Base-by-base conservation (phyloP, 768 basidiomycete species). In the Gloeopeniophorella convolvens region DNA sequence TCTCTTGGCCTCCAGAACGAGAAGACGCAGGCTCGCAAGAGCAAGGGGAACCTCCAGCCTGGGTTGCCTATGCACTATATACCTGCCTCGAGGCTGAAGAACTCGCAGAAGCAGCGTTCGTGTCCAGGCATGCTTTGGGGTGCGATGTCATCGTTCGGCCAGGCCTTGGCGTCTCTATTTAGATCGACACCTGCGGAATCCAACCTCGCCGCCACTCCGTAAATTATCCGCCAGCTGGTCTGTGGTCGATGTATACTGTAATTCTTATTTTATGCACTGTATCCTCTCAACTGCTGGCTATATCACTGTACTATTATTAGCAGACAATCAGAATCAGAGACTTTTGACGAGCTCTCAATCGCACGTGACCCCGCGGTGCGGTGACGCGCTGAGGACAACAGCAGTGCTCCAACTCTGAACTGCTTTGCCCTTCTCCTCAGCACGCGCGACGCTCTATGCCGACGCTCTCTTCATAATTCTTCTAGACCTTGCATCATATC, bases 21-120 rank as follows among this genome's bases (percentile, higher is more conserved):
- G 26, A 44, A 45, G 36, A 36, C 42, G 30, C 2, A 26, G 23
- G 9, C 8, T 1, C 13, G 33, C 4, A 26, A 16, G 28, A 4
- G 40, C 21, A 30, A 30, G n/a, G 51, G 24, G 4, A 30, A 32
- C 10, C 36, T 30, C 26, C 40, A 46, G 18, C 24, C 45, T 33
- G 45, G 21, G 16, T 31, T 56, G 30, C 56, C 56, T 9, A 55
- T 57, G 53, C 51, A 56, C 15, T 42, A 45, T 24, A 30, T 57
- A 18, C 53, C 53, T 2, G 37, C 37, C 9, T 39, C 53, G 20
- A 45, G 28, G 26, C 41, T 57, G 35, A 57, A 20, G 44, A 55
- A 50, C 42, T 42, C 18, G 10, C n/a, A 28, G 42, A 57, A 50
- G 31, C 42, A 24, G 18, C 48, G 56, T 7, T 45, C 56, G n/a